Percentiles rank a stretch among this genome's conserved stretches.
phyloP scores from a whole-genome alignment of 73 alveolate genomes.

The Tetrahymena borealis region DNA sequence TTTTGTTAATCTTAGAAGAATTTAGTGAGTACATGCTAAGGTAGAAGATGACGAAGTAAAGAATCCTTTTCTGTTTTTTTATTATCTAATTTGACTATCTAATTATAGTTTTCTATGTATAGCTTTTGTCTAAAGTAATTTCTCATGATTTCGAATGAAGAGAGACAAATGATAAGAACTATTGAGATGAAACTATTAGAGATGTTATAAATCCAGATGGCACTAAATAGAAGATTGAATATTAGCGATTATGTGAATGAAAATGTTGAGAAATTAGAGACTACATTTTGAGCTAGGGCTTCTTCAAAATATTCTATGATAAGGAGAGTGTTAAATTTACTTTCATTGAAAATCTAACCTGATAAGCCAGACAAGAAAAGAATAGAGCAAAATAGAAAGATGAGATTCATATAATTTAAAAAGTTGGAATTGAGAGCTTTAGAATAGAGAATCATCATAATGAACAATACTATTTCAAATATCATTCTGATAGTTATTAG shows the following conservation, averaged over 20 bases:
- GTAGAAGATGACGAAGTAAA: constrained; percentile 24
- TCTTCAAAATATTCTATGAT: not conserved
- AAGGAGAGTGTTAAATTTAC: not conserved
- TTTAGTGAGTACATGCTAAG: constrained; percentile 20
- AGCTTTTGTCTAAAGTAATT: not conserved
- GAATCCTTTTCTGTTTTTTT: constrained; percentile 22
- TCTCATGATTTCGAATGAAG: not conserved
- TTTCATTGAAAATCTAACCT: not conserved
- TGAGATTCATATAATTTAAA: not conserved
- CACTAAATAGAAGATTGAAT: not conserved
- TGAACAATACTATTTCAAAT: not conserved
- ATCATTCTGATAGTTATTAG: not conserved
- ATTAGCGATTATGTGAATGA: not conserved
- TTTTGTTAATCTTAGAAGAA: constrained; percentile 61
- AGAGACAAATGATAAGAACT: not conserved
- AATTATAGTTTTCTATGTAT: not conserved
- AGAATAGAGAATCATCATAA: not conserved
- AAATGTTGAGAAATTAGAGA: not conserved
- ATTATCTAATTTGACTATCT: not conserved
- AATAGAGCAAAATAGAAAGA: not conserved
- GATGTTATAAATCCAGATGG: not conserved
- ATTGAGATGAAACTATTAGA: not conserved
- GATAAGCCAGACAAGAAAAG: not conserved
- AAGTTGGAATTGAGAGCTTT: not conserved
- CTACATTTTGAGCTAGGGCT: not conserved